Percentiles rank a stretch among this genome's conserved stretches.
Evolutionary conservation across 495 filamentous ascomycete species (phyloP).

Genomic region (Aspergillus bridgeri): DNA sequence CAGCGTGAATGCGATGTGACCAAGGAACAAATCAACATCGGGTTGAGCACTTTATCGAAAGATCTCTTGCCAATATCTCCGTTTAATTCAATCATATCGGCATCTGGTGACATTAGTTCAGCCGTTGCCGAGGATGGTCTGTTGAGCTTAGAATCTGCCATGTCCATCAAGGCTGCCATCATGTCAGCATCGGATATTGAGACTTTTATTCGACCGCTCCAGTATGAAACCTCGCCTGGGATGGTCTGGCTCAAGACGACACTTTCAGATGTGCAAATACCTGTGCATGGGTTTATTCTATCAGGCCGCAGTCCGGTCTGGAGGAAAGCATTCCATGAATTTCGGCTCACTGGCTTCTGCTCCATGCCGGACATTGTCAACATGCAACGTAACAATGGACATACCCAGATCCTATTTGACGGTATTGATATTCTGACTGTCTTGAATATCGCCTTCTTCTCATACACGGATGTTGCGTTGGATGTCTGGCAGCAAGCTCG

Average conservation of each 20-base stretch:
- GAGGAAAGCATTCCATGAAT: slow-evolving; percentile 55
- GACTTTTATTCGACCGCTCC: slow-evolving; percentile 40
- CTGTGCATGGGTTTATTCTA: slow-evolving; percentile 80
- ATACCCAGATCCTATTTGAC: slow-evolving; percentile 54
- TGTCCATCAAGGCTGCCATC: slow-evolving; percentile 40
- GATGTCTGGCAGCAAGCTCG: slow-evolving; percentile 80
- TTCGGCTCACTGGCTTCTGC: slow-evolving; percentile 41
- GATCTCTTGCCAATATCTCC: slow-evolving; percentile 69
- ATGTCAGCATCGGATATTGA: slow-evolving; percentile 56
- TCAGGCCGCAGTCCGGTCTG: slow-evolving; percentile 68
- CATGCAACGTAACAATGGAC: slow-evolving; percentile 50
- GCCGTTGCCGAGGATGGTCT: slow-evolving; percentile 14
- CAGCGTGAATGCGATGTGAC: slow-evolving; percentile 84
- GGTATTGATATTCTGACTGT: slow-evolving; percentile 71
- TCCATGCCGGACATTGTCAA: slow-evolving; percentile 56
- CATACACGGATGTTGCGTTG: slow-evolving; percentile 76
- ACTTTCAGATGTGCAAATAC: slow-evolving; percentile 62
- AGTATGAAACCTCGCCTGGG: slow-evolving; percentile 22
- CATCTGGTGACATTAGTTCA: slow-evolving; percentile 8
- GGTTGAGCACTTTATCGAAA: slow-evolving; percentile 63
- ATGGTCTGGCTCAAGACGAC: slow-evolving; percentile 53
- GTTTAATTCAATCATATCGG: slow-evolving; percentile 36
- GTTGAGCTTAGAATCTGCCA: slow-evolving; percentile 20
- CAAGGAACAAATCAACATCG: slow-evolving; percentile 65
- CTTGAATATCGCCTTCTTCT: slow-evolving; percentile 72